Evolutionary conservation across 768 basidiomycete genomes (phyloP), one percentile per base, ranked within the genome.

Genomic region (Termitomyces sp.): DNA sequence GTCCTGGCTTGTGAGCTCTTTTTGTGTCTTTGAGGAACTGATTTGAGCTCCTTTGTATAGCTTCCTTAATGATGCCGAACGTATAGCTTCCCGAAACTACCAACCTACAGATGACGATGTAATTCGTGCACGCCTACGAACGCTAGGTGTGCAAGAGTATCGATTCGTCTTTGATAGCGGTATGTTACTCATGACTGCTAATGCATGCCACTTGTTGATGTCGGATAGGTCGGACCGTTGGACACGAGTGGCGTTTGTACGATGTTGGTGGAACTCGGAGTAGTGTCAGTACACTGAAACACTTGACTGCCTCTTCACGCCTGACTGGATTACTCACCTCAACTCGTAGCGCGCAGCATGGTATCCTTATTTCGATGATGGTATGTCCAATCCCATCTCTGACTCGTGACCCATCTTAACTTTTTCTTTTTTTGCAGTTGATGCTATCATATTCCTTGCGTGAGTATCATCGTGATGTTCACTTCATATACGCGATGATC

Each of bases 361-460:
- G 90, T 83, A 82, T 65, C 82, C 87, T 3, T 91, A 85, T 68
- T 91, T 92, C 58, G 88, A 91, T 60, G 87, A 90, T 66, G 80
- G 78, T 78, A 59, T 53, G 72, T n/a, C 30, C 30, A 45, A 14
- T 46, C 34, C 42, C 30, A 42, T 35, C 21, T 3, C 21, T 42
- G 10, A 41, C 14, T 19, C n/a, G 17, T 22, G 14, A 8, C 28
- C 14, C 28, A 43, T 32, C 21, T 56, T 17, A 38, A 28, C 7
- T 28, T 28, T 3, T 3, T 7, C 28, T 40, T 30, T 51, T 53
- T 17, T 28, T 57, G 26, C 57, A 81, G 82, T 87, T 51, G 83
- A 90, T 69, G 83, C 89, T 1, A 89, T 93, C 66, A 91, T 93
- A 62, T 93, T 92, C 71, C 81, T 93, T 37, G 87, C 86, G 67